Evolutionary conservation across 257 asterid genomes (phyloP).

Genomic region (Jaltomata sinuosa): DNA sequence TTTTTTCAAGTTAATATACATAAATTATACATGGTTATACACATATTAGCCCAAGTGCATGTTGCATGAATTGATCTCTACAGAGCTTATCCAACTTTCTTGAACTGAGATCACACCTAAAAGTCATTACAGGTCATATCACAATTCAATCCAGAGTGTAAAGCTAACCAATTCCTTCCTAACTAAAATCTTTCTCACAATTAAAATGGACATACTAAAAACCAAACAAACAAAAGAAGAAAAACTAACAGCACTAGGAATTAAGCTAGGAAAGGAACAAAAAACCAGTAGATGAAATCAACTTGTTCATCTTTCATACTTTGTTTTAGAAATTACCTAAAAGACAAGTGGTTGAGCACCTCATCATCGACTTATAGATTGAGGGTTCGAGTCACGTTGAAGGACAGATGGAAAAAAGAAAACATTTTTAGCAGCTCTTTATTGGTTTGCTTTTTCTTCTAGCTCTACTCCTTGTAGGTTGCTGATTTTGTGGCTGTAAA

Average conservation of each 20-base stretch:
- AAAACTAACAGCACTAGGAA: not conserved
- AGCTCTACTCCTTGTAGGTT: slow-evolving; percentile 40
- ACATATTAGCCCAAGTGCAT: not conserved
- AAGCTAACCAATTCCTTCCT: not conserved
- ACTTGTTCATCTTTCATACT: not conserved
- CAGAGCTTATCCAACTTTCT: not conserved
- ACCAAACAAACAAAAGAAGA: not conserved
- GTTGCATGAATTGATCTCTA: not conserved
- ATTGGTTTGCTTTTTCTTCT: slow-evolving; percentile 70
- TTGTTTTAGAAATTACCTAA: not conserved
- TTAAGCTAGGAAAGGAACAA: not conserved
- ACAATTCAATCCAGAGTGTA: not conserved
- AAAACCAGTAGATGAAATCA: not conserved
- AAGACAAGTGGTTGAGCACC: not conserved
- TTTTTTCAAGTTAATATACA: not conserved
- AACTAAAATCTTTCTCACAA: not conserved
- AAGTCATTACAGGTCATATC: not conserved
- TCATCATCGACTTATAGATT: not conserved
- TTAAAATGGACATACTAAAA: not conserved
- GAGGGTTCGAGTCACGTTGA: not conserved
- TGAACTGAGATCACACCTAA: not conserved
- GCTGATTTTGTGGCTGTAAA: slow-evolving; percentile 7
- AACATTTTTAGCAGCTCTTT: slow-evolving; percentile 38
- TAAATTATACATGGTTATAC: not conserved
- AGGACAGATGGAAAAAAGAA: not conserved